Evolutionary conservation across 2,329 filamentous ascomycete species (phyloP), one percentile per base, ranked within the genome.

Genomic region (Paramyrothecium sp.): DNA sequence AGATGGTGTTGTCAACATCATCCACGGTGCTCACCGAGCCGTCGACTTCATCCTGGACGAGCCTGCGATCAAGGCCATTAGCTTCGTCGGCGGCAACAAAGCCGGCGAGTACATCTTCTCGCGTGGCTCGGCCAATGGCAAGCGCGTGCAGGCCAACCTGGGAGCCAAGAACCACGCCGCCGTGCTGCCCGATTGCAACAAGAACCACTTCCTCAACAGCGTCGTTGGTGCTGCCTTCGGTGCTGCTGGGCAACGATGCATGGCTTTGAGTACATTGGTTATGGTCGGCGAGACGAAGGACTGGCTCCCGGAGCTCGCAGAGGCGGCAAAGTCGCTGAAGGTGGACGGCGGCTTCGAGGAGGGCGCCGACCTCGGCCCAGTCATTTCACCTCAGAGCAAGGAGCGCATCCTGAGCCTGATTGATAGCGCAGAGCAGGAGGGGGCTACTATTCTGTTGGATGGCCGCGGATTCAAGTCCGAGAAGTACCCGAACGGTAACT

Each of bases 91-190:
- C 61, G 87, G 89, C 75, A 95, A 95, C 81, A 90, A 91, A 81
- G 91, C 91, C 8, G 91, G 91, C 69, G 90, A 94, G 77, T 95
- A 95, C 79, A 95, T 95, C 73, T 95, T 87, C 76, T 75, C 80
- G 56, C 86, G 90, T 56, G 91, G 86, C 33, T 92, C 89, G 2
- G 90, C 90, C 69, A 92, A 94, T 68, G 91, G 91, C 69, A 95
- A 95, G 83, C 89, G 91, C 67, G 90, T 93, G 33, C 91, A 95
- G 78, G 91, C 91, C 72, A 95, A 95, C 76, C 78, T 95, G 60
- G 91, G 91, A 46, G 91, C 91, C 64, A 95, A 95, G 84, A 95
- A 95, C 81, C 91, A 95, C 73, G 90, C 90, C 26, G 89, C 89
- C 54, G 87, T 95, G 30, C 83, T 94, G 60, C 91, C 91, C 19